These are phyloP conservation scores for Scleromitrula shiraiana DNA, from an alignment of 2,329 filamentous ascomycete species.

Conservation along the genomic window DNA sequence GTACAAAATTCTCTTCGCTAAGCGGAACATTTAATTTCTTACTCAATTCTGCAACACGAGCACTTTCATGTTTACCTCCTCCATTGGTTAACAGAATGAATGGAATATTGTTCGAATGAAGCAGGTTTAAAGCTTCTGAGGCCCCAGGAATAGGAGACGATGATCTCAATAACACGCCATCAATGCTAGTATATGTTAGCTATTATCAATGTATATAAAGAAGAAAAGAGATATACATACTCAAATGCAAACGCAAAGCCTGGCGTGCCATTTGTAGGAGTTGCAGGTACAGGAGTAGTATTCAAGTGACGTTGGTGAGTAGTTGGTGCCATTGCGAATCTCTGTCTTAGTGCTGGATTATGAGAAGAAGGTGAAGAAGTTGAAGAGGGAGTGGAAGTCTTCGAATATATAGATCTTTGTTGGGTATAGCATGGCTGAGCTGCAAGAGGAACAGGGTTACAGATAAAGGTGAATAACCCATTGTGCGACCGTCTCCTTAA, in stretches of 20 bases:
- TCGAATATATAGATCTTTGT: conserved; percentile 4
- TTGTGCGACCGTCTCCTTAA: background rate
- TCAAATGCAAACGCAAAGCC: conserved; percentile 50
- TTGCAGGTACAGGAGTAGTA: background rate
- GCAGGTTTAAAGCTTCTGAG: conserved; percentile 60
- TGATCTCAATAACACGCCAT: conserved; percentile 87
- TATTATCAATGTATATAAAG: background rate
- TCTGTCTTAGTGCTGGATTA: background rate
- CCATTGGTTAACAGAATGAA: conserved; percentile 97
- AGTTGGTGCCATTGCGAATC: conserved; percentile 2
- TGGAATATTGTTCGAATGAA: conserved; percentile 69
- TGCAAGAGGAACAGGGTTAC: background rate
- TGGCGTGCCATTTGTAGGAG: conserved; percentile 5
- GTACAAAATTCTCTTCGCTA: conserved; percentile 65
- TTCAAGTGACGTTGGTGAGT: conserved; percentile 1
- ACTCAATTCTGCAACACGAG: conserved; percentile 63
- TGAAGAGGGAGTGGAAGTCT: background rate
- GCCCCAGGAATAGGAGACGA: conserved; percentile 73
- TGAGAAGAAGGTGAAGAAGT: background rate
- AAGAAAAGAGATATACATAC: conserved; percentile 30
- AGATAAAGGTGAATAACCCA: background rate
- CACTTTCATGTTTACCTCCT: conserved; percentile 73
- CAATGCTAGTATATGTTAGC: conserved; percentile 43
- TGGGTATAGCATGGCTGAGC: background rate
- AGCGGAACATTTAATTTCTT: conserved; percentile 56